phyloP scores from a whole-genome alignment of 371 early-diverging fungal species.

The Apophysomyces elegans region DNA sequence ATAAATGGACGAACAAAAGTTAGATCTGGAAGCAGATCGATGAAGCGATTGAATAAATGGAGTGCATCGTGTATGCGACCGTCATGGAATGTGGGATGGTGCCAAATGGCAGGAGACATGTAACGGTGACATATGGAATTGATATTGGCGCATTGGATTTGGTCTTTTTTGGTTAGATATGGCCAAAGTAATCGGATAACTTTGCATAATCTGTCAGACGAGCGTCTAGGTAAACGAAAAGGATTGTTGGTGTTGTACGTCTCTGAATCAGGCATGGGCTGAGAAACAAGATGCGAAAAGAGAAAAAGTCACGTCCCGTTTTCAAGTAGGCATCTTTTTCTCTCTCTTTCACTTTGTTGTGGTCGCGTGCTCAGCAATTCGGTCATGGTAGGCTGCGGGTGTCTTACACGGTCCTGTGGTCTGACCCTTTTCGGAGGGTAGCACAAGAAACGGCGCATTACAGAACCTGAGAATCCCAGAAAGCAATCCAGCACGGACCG shows the following conservation, averaged over 20 bases:
- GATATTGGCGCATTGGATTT: background rate
- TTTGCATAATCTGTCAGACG: background rate
- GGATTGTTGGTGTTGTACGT: background rate
- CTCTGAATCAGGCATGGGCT: too few relatives aligned
- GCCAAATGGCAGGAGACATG: constrained; percentile 20
- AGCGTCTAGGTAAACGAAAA: background rate
- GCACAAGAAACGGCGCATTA: background rate
- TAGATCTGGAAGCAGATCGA: constrained; percentile 25
- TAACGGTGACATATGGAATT: background rate
- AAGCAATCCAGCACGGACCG: background rate
- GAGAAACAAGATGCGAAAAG: background rate
- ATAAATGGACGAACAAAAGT: constrained; percentile 12
- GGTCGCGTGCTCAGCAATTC: background rate
- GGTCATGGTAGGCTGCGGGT: background rate
- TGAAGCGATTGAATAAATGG: constrained; percentile 31
- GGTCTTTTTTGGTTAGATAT: constrained; percentile 5
- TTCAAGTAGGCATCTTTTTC: background rate
- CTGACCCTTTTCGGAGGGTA: background rate
- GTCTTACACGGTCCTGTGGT: background rate
- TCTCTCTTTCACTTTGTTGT: background rate
- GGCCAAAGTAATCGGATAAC: background rate
- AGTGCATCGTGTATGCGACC: constrained; percentile 26
- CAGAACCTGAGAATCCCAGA: background rate
- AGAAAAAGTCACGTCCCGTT: background rate
- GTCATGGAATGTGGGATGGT: constrained; percentile 18